A percentile compares a stretch with the other conserved stretches of the same genome.
Evolutionary conservation across 495 filamentous ascomycete species (phyloP).

Genomic region (Hyaloscypha finlandica): DNA sequence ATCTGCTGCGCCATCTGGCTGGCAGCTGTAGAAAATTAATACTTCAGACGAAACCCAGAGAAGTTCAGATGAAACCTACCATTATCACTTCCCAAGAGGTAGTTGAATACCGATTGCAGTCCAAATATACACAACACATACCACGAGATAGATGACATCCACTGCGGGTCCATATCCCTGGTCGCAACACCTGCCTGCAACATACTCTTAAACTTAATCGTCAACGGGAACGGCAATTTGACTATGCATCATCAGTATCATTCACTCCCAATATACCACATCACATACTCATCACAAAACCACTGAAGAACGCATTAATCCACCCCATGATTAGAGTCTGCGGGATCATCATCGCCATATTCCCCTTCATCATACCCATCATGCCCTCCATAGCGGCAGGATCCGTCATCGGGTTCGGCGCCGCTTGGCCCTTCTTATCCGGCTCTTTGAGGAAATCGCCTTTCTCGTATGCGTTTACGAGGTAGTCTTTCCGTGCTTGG

Average conservation of each 20-base stretch:
- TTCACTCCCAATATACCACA: not conserved
- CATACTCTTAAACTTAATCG: slow-evolving; percentile 99
- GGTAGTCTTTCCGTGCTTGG: slow-evolving; percentile 72
- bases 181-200: slow-evolving; percentile 95
- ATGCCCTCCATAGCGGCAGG: slow-evolving; percentile 98
- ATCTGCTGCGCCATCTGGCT: slow-evolving; percentile 95
- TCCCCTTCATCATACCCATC: slow-evolving; percentile 99
- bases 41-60: not conserved
- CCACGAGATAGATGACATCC: slow-evolving; percentile 98
- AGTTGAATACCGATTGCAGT: slow-evolving; percentile 96
- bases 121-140: slow-evolving; percentile 98
- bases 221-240: slow-evolving; percentile 97
- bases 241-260: slow-evolving; percentile 51
- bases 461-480: slow-evolving; percentile 76
- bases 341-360: slow-evolving; percentile 99
- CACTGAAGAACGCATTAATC: slow-evolving; percentile 99
- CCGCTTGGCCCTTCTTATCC: slow-evolving; percentile 78
- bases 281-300: slow-evolving; percentile 89
- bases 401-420: slow-evolving; percentile 93
- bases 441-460: slow-evolving; percentile 90
- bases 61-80: slow-evolving; percentile 52
- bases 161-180: slow-evolving; percentile 91
- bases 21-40: slow-evolving; percentile 61
- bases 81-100: slow-evolving; percentile 93
- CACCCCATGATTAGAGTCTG: slow-evolving; percentile 99